These are phyloP conservation scores for Aspergillus affinis DNA, from an alignment of 495 filamentous ascomycete species.

Conservation along the genomic window DNA sequence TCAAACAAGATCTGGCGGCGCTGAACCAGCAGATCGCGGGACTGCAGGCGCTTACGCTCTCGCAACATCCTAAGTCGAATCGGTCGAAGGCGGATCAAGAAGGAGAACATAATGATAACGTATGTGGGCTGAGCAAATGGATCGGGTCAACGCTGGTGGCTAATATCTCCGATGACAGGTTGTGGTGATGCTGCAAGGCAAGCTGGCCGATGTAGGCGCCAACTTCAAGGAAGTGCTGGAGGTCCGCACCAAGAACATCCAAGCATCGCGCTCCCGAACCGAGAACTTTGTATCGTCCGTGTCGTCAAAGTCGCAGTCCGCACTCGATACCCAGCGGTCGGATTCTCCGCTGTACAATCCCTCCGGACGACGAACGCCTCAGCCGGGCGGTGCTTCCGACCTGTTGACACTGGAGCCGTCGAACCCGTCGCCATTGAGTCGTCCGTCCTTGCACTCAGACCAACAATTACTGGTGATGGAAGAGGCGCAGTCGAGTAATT, in stretches of 20 bases:
- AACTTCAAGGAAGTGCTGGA: slow-evolving; percentile 98
- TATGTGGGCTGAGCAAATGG: slow-evolving; percentile 23
- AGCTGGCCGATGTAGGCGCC: slow-evolving; percentile 86
- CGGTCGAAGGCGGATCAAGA: slow-evolving; percentile 69
- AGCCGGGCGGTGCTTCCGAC: slow-evolving; percentile 62
- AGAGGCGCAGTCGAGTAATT: slow-evolving; percentile 79
- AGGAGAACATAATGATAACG: slow-evolving; percentile 96
- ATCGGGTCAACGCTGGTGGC: slow-evolving; percentile 2
- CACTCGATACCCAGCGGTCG: slow-evolving; percentile 55
- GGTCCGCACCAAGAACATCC: slow-evolving; percentile 96
- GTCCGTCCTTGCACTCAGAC: slow-evolving; percentile 62
- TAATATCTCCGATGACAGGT: slow-evolving; percentile 46
- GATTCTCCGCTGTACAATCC: slow-evolving; percentile 86
- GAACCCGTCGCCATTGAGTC: slow-evolving; percentile 52
- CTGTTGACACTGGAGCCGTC: slow-evolving; percentile 82
- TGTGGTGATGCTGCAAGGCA: slow-evolving; percentile 87
- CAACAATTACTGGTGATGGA: slow-evolving; percentile 95
- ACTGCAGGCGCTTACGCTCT: slow-evolving; percentile 68
- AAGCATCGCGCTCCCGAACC: slow-evolving; percentile 85
- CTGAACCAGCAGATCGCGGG: slow-evolving; percentile 83
- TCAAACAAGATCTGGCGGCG: slow-evolving; percentile 93
- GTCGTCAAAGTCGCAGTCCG: slow-evolving; percentile 71
- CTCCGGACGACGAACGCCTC: slow-evolving; percentile 64
- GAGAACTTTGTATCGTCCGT: slow-evolving; percentile 96
- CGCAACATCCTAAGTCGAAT: slow-evolving; percentile 66